Evolutionary conservation across 805 yeast species (phyloP).

Genomic region (Spathaspora arborariae): DNA sequence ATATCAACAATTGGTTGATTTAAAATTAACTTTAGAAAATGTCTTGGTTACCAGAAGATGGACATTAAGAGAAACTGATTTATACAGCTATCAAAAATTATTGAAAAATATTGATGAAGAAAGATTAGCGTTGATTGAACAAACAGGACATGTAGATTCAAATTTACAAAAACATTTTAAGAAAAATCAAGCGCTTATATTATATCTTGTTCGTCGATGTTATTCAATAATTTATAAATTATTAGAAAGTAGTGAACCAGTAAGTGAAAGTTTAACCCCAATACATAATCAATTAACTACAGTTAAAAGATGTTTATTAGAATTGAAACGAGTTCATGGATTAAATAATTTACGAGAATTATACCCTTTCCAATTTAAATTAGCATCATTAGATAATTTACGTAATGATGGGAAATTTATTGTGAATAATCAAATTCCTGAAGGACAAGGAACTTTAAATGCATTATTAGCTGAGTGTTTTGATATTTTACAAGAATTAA

Average conservation of each 20-base stretch:
- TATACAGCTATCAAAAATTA: slow-evolving; percentile 75
- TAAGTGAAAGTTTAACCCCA: slow-evolving; percentile 88
- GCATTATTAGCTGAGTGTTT: slow-evolving; percentile 91
- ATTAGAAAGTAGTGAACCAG: slow-evolving; percentile 91
- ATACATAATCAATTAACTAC: slow-evolving; percentile 91
- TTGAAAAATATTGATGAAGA: slow-evolving; percentile 71
- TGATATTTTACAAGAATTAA: slow-evolving; percentile 87
- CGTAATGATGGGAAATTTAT: slow-evolving; percentile 90
- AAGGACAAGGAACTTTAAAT: slow-evolving; percentile 95
- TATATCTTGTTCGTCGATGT: slow-evolving; percentile 84
- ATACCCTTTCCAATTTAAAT: slow-evolving; percentile 93
- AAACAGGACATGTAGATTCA: neutral
- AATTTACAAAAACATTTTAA: slow-evolving; percentile 15
- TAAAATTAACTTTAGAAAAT: slow-evolving; percentile 75
- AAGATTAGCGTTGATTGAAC: slow-evolving; percentile 36
- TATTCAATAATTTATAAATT: slow-evolving; percentile 87
- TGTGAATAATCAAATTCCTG: slow-evolving; percentile 86
- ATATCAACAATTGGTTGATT: slow-evolving; percentile 62
- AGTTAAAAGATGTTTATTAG: slow-evolving; percentile 83
- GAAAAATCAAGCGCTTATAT: slow-evolving; percentile 43
- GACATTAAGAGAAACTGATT: slow-evolving; percentile 95
- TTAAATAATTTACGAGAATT: slow-evolving; percentile 81
- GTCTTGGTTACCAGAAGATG: slow-evolving; percentile 90
- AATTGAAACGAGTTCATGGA: slow-evolving; percentile 91
- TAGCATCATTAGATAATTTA: slow-evolving; percentile 82